Percentiles rank a stretch among this genome's conserved stretches.
Conservation (phyloP, 257 asterid species). For the Solanum sitiens region DNA sequence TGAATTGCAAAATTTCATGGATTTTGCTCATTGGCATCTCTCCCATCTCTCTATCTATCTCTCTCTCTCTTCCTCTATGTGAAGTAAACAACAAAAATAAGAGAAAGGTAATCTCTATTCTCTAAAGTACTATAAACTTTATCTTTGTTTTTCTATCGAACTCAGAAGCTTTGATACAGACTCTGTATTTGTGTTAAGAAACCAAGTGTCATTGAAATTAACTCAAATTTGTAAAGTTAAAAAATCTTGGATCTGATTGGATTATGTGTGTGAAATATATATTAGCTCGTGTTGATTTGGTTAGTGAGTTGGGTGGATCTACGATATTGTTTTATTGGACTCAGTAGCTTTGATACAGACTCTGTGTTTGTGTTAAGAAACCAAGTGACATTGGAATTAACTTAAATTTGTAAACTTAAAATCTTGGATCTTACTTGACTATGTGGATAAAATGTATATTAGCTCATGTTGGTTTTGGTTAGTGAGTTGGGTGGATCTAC, state of each 20-base stretch:
- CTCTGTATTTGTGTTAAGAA: not conserved
- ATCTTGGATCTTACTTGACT: too few relatives aligned
- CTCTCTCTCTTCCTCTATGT: not conserved
- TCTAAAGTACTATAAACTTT: not conserved
- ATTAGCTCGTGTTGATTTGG: not conserved
- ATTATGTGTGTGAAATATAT: not conserved
- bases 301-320: not conserved
- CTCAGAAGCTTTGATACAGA: not conserved
- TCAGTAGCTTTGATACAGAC: too few relatives aligned
- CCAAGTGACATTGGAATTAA: not conserved
- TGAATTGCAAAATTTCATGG: constrained; percentile 13
- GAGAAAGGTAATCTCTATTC: not conserved
- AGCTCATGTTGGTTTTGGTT: too few relatives aligned
- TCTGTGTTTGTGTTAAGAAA: too few relatives aligned
- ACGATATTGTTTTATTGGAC: too few relatives aligned
- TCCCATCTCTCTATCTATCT: not conserved
- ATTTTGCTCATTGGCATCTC: not conserved
- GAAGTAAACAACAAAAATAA: not conserved
- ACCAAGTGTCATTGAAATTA: not conserved
- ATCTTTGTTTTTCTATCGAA: not conserved
- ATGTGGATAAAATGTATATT: too few relatives aligned
- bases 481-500: too few relatives aligned
- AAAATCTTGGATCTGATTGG: not conserved
- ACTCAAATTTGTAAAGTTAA: not conserved
- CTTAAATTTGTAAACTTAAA: too few relatives aligned